Conservation (phyloP, 805 yeast genomes). For the Candida ortonii region DNA sequence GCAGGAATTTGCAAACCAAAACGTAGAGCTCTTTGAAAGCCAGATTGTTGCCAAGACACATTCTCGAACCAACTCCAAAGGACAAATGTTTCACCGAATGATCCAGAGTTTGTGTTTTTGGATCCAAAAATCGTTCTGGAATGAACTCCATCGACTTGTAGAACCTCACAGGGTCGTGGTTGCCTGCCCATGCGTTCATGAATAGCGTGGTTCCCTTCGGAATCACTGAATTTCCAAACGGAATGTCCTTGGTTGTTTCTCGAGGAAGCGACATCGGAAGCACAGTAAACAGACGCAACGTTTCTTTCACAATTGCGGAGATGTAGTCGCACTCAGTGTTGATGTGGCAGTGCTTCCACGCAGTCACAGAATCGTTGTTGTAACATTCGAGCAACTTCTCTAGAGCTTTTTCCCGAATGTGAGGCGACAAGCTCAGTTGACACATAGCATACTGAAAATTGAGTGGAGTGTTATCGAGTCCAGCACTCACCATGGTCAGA, state of each 20-base stretch:
- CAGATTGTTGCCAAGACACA: constrained; percentile 66
- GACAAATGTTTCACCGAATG: constrained; percentile 42
- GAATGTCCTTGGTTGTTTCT: constrained; percentile 50
- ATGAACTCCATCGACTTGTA: constrained; percentile 43
- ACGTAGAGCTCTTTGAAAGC: constrained; percentile 66
- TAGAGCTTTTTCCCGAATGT: constrained; percentile 44
- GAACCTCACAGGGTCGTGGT: constrained; percentile 53
- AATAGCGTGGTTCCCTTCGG: constrained; percentile 55
- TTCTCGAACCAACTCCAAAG: constrained; percentile 70
- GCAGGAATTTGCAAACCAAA: constrained; percentile 49
- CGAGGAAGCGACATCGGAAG: constrained; percentile 68
- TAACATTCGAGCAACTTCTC: constrained; percentile 37
- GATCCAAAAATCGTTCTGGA: constrained; percentile 52
- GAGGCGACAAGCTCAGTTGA: constrained; percentile 45
- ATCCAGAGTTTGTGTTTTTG: constrained; percentile 13
- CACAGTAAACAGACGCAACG: constrained; percentile 60
- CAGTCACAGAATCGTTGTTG: constrained; percentile 23
- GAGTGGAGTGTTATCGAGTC: constrained; percentile 68
- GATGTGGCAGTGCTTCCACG: constrained; percentile 25
- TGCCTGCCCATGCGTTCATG: constrained; percentile 70
- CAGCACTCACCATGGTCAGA: constrained; percentile 76
- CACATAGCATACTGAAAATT: constrained; percentile 61
- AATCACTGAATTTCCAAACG: constrained; percentile 38
- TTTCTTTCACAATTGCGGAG: constrained; percentile 59
- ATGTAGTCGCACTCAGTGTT: constrained; percentile 45